phyloP scores from a whole-genome alignment of 495 filamentous ascomycete genomes.

The Jackrogersella minutella region DNA sequence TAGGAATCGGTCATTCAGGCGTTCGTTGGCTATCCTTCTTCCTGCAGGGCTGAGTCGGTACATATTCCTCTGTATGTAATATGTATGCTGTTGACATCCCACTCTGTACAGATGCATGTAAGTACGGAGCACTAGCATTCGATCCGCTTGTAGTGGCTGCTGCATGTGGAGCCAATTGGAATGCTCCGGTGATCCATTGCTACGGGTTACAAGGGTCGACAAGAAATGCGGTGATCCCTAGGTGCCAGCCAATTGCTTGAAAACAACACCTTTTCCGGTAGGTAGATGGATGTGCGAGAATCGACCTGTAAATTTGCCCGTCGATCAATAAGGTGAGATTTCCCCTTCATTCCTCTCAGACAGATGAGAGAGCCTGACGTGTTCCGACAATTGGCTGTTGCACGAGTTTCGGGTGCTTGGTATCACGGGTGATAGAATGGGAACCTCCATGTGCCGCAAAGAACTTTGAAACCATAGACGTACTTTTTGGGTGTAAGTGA shows the following conservation, averaged over 20 bases:
- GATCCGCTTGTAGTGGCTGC: conserved; percentile 35
- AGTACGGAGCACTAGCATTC: conserved; percentile 18
- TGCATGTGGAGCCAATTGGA: conserved; percentile 37
- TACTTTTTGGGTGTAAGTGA: conserved; percentile 5
- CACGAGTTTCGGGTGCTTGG: conserved; percentile 23
- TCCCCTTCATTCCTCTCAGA: conserved; percentile 2
- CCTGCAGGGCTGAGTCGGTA: conserved; percentile 26
- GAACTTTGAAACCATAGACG: conserved; percentile 12
- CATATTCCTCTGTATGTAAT: conserved; percentile 7
- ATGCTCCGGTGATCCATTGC: conserved; percentile 37
- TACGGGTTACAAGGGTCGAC: conserved; percentile 38
- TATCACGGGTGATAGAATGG: conserved; percentile 15
- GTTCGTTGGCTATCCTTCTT: conserved; percentile 8
- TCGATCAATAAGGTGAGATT: conserved; percentile 13
- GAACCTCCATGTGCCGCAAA: conserved; percentile 13
- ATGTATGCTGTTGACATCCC: conserved; percentile 37
- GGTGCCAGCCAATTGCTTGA: conserved; percentile 12
- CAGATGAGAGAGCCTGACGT: background rate
- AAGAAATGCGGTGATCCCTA: conserved; percentile 25
- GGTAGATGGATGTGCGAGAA: conserved; percentile 3
- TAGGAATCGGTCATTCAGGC: conserved; percentile 7
- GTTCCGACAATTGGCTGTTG: conserved; percentile 4
- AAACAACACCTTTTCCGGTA: conserved; percentile 8
- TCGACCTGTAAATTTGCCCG: conserved; percentile 23
- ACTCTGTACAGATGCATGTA: conserved; percentile 28